phyloP scores from a whole-genome alignment of 139 green algal species.

The Raphidocelis subcapitata region DNA sequence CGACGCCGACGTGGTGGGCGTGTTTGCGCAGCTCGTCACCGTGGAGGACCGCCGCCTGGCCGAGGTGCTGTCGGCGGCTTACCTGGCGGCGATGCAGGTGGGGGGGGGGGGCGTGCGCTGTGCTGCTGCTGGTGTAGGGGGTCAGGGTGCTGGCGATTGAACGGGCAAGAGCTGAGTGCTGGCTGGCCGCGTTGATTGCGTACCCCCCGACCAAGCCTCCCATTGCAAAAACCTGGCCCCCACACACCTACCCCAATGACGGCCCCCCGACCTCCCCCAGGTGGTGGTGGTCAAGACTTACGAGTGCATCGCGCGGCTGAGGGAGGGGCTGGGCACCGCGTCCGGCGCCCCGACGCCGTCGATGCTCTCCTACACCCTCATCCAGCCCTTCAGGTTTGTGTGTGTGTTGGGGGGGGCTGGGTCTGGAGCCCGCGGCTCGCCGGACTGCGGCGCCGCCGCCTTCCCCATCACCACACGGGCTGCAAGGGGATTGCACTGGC shows the following conservation, averaged over 20 bases:
- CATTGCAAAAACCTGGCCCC: too few species aligned
- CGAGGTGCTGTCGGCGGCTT: slow-evolving; percentile 38
- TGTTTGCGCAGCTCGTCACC: slow-evolving; percentile 64
- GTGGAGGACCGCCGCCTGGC: slow-evolving; percentile 52
- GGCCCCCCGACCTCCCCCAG: slow-evolving; percentile 3
- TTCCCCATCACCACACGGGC: too few species aligned
- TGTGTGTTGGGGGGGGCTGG: too few species aligned
- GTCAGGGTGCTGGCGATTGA: background rate
- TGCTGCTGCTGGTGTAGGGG: background rate
- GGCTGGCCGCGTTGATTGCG: too few species aligned
- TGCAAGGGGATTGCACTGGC: too few species aligned
- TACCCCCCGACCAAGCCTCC: too few species aligned
- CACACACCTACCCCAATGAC: background rate
- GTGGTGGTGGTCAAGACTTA: slow-evolving; percentile 39
- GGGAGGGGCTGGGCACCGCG: slow-evolving; percentile 8
- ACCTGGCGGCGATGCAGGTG: slow-evolving; percentile 29
- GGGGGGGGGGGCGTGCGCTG: background rate
- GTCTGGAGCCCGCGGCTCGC: background rate
- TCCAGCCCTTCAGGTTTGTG: slow-evolving; percentile 21
- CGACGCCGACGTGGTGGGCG: slow-evolving; percentile 53
- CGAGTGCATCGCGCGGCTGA: slow-evolving; percentile 33
- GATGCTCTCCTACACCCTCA: slow-evolving; percentile 39
- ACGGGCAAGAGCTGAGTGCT: background rate
- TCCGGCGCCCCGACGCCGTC: slow-evolving; percentile 21
- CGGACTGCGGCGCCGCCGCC: too few species aligned